phyloP scores from a whole-genome alignment of 2,329 filamentous ascomycete genomes.

The Epichloe brachyelytri region DNA sequence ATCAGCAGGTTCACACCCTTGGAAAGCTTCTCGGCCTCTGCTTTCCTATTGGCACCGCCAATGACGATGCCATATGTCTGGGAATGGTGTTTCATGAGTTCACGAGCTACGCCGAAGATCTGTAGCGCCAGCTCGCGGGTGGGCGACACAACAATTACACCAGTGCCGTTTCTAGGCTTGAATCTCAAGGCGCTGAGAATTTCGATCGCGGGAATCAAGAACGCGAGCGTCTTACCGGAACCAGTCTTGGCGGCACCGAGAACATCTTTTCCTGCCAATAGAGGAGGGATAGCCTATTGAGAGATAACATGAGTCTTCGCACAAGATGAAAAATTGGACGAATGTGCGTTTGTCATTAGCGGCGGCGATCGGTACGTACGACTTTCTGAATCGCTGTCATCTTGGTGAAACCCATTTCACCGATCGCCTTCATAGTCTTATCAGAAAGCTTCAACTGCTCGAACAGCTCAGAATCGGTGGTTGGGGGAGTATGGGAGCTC shows the following conservation, averaged over 20 bases:
- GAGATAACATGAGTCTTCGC: background rate
- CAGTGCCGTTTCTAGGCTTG: constrained; percentile 88
- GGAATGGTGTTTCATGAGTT: constrained; percentile 88
- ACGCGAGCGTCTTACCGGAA: constrained; percentile 89
- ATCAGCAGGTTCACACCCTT: constrained; percentile 94
- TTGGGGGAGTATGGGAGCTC: constrained; percentile 39
- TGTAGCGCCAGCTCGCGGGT: constrained; percentile 90
- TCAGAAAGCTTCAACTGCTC: constrained; percentile 73
- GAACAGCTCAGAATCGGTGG: constrained; percentile 57
- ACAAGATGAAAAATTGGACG: background rate
- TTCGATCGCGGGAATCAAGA: constrained; percentile 87
- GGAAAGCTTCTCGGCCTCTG: constrained; percentile 83
- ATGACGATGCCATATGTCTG: constrained; percentile 93
- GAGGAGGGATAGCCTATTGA: constrained; percentile 59
- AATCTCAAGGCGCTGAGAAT: constrained; percentile 83
- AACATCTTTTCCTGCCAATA: constrained; percentile 82
- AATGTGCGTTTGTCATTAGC: background rate
- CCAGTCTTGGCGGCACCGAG: constrained; percentile 93
- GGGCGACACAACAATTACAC: constrained; percentile 83
- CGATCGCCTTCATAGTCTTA: constrained; percentile 76
- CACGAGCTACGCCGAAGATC: constrained; percentile 88
- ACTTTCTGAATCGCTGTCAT: constrained; percentile 93
- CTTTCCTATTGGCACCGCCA: constrained; percentile 79
- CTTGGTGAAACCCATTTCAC: constrained; percentile 82
- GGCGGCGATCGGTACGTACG: constrained; percentile 10